Base-by-base conservation (phyloP, 2,329 filamentous ascomycete genomes). In the Zarea fungicola region DNA sequence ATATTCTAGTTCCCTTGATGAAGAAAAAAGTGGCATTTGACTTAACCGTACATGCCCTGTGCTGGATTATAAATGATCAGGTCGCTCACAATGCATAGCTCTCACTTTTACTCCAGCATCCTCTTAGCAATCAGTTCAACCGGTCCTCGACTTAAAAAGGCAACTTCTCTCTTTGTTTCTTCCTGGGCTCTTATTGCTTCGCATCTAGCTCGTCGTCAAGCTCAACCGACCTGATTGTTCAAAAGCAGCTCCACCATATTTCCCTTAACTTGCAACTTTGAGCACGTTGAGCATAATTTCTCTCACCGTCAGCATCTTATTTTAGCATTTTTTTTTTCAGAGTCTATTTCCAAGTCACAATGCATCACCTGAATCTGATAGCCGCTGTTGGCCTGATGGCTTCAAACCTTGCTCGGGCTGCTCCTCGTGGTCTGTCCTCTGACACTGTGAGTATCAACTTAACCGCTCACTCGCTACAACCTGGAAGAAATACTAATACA, bases 371-470 rank as follows among this genome's bases (percentile, higher is more conserved):
- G 5, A 29, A 41, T n/a, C 31, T 49, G 13, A 32, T 49, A 16
- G 39, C 22, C 25, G 39, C 22, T n/a, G 19, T 39, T 21, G 32
- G 46, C 37, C 31, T 49, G 22, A n/a, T 49, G 18, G 45, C 45
- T 28, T 14, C 39, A 4, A 26, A 16, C 36, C 29, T 40, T n/a
- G 28, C 21, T 2, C 46, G n/a, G 6, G 46, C 36, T n/a, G 46
- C 45, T n/a, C 46, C 46, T 9, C 28, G 46, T 28, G 43, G 29
- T 21, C 5, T 34, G 18, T 26, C 29, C 13, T 44, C 35, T 35
- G 42, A 25, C 16, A 21, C 26, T 8, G 42, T 44, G 23, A 21
- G 42, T 25, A 4, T 29, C 37, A 18, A 18, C 11, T 8, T 28
- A 3, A 16, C 23, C 6, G 18, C 10, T 11, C 19, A 32, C 26